Base-by-base conservation (phyloP, 352 stramenopile genomes). In the Globisporangium camurandrum region DNA sequence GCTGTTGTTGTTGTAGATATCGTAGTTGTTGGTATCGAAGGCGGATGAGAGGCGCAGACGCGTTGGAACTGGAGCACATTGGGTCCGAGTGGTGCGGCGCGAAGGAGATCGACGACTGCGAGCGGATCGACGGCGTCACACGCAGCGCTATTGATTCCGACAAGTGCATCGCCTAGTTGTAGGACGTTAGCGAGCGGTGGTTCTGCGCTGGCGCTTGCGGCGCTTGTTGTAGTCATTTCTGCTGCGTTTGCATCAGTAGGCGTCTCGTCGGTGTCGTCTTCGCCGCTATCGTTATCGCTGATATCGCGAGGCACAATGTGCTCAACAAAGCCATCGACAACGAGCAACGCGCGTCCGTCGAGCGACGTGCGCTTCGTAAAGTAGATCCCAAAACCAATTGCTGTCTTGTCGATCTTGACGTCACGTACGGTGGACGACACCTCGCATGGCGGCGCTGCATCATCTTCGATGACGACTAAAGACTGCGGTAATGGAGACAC, bases 261-360 rank as follows among this genome's bases (percentile, higher is more conserved):
- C 19, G 31, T 49, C n/a, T 8, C 12, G 1, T 46, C 49, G 4
- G 23, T 47, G 4, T 17, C 16, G 0, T 34, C 34, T 2, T 42
- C 44, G 19, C 46, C 34, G 7, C 14, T 31, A 28, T 33, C 10
- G 20, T 20, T 20, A 23, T 3, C 14, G 20, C 38, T 19, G 44
- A 22, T 19, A 4, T 38, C 26, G 11, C 43, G 36, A 10, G 42
- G 10, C 17, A 42, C 23, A n/a, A 4, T 3, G 43, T 40, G 42
- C 19, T 70, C 56, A 12, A 75, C 56, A 30, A 80, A 71, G 14
- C 69, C 66, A 49, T 80, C 69, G 9, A 76, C 64, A 3, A 41
- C 53, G 17, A 80, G 51, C 31, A 23, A 16, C 9, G 11, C 16
- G 17, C 28, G 14, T 14, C 4, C 2, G 2, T 57, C 52, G n/a